These are phyloP conservation scores for Pleurotus eryngii DNA, from an alignment of 768 basidiomycete genomes.

Conservation along the genomic window DNA sequence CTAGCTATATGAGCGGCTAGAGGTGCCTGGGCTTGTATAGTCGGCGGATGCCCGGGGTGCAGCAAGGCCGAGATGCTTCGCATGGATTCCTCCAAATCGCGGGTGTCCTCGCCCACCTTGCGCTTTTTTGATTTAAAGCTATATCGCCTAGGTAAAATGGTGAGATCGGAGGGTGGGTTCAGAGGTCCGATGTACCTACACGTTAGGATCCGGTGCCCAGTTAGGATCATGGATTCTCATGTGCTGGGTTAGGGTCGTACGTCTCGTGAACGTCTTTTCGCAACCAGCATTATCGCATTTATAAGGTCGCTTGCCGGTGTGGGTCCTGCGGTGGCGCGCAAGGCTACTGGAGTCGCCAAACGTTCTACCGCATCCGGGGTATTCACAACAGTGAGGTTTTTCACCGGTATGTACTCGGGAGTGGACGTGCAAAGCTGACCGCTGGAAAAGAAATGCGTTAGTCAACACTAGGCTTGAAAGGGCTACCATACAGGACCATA, in stretches of 20 bases:
- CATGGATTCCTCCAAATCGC: conserved; percentile 67
- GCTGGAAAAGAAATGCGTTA: conserved; percentile 38
- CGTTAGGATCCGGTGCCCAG: conserved; percentile 82
- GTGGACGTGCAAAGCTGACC: conserved; percentile 88
- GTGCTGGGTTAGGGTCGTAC: conserved; percentile 81
- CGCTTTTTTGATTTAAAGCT: conserved; percentile 76
- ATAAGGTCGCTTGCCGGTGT: conserved; percentile 83
- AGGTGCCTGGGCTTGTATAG: conserved; percentile 38
- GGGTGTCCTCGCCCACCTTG: conserved; percentile 51
- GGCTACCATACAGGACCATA: conserved; percentile 56
- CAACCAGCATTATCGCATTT: conserved; percentile 81
- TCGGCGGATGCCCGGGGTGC: conserved; percentile 39
- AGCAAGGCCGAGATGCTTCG: conserved; percentile 73
- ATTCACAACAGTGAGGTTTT: conserved; percentile 89
- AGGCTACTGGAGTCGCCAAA: conserved; percentile 92
- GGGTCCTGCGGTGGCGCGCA: conserved; percentile 87
- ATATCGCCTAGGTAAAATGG: conserved; percentile 53
- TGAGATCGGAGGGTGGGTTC: conserved; percentile 10
- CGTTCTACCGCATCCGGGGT: conserved; percentile 81
- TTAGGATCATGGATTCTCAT: conserved; percentile 85
- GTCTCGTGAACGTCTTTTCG: conserved; percentile 84
- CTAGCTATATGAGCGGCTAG: conserved; percentile 69
- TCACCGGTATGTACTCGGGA: conserved; percentile 89
- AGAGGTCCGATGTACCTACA: conserved; percentile 44
- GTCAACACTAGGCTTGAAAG: conserved; percentile 11